Evolutionary conservation across 2,329 filamentous ascomycete species (phyloP).

Genomic region (Falciphora oryzae): DNA sequence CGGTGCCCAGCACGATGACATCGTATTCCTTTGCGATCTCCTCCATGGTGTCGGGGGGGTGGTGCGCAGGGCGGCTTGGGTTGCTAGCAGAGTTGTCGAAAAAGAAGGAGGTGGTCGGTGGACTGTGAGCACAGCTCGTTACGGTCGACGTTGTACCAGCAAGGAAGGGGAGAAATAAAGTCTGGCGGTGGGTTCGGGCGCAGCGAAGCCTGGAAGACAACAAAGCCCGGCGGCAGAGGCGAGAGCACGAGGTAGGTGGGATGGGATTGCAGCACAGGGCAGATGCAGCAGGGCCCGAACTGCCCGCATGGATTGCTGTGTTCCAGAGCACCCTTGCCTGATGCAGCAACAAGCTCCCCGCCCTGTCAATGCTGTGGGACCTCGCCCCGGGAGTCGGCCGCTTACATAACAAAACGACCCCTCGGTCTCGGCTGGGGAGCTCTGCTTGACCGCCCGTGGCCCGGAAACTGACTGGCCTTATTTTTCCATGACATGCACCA

Average conservation of each 20-base stretch:
- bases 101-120: slow-evolving; percentile 2
- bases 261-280: too few species aligned
- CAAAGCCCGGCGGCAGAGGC: too few species aligned
- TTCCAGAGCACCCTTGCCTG: background rate
- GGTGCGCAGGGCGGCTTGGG: background rate
- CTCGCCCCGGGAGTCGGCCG: too few species aligned
- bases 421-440: background rate
- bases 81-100: background rate
- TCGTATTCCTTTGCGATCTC: slow-evolving; percentile 99
- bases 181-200: background rate
- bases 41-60: slow-evolving; percentile 61
- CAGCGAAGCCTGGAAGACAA: too few species aligned
- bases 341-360: background rate
- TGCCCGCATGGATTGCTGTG: too few species aligned
- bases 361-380: background rate
- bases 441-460: too few species aligned
- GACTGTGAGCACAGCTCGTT: background rate
- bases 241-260: too few species aligned
- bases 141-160: background rate
- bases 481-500: too few species aligned
- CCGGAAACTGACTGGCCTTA: too few species aligned
- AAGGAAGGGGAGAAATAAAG: background rate
- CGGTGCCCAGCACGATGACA: slow-evolving; percentile 96
- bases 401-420: background rate
- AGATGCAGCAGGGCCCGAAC: too few species aligned